phyloP scores from a whole-genome alignment of 495 filamentous ascomycete genomes.

The Penicillium subrubescens region DNA sequence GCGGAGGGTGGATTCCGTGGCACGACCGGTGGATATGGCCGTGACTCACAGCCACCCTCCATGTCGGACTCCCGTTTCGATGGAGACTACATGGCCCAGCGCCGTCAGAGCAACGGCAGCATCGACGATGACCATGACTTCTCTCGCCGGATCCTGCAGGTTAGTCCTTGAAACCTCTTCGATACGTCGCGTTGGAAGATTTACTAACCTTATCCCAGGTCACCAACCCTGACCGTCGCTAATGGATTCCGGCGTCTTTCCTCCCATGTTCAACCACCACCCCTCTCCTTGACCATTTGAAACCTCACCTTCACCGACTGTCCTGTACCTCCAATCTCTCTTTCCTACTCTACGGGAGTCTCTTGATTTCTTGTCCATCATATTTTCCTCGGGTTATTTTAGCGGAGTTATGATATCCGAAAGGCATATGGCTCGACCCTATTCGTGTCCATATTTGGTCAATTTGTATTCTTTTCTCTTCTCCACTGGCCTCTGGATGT shows the following conservation, averaged over 20 bases:
- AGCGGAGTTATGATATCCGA: constrained; percentile 34
- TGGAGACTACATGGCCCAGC: constrained; percentile 77
- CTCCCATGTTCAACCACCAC: not conserved
- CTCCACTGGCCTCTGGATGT: constrained; percentile 1
- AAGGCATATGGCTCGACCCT: constrained; percentile 25
- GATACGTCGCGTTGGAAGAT: not conserved
- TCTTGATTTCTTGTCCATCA: constrained; percentile 10
- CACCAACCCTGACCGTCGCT: constrained; percentile 51
- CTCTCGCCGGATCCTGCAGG: constrained; percentile 92
- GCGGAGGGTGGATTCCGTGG: constrained; percentile 79
- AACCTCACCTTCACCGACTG: constrained; percentile 11
- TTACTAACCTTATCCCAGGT: constrained; percentile 33
- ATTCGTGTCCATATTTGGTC: constrained; percentile 25
- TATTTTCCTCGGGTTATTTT: constrained; percentile 29
- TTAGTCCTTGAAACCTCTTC: constrained; percentile 39
- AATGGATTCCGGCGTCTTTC: constrained; percentile 15
- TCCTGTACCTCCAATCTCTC: not conserved
- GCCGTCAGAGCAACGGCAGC: constrained; percentile 92
- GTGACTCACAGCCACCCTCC: constrained; percentile 37
- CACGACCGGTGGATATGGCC: constrained; percentile 57
- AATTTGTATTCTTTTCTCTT: constrained; percentile 7
- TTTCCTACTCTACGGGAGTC: constrained; percentile 17
- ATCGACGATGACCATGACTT: constrained; percentile 98
- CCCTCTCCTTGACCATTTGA: not conserved
- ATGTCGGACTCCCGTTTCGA: constrained; percentile 85